Evolutionary conservation across 768 basidiomycete species (phyloP).

Genomic region (Mycena venus): DNA sequence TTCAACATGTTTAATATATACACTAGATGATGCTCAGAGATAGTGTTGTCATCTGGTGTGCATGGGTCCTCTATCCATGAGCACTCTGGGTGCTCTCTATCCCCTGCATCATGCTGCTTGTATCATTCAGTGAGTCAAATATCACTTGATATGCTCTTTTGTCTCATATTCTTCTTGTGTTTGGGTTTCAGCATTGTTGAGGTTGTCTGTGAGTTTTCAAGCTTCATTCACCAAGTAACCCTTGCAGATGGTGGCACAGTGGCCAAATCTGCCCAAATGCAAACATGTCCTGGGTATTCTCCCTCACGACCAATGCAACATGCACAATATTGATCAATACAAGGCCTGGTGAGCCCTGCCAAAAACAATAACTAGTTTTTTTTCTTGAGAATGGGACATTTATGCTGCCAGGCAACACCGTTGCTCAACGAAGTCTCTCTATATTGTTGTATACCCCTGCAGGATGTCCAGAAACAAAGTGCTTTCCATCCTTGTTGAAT

Average conservation of each 20-base stretch:
- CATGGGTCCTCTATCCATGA: conserved; percentile 11
- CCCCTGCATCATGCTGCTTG: conserved; percentile 8
- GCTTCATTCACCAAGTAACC: too few species aligned
- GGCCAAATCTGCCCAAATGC: background rate
- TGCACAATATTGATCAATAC: too few species aligned
- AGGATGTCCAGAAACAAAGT: conserved; percentile 11
- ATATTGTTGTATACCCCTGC: background rate
- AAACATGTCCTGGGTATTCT: conserved; percentile 29
- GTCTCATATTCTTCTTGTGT: background rate
- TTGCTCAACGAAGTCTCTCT: background rate
- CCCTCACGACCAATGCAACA: conserved; percentile 21
- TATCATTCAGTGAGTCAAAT: conserved; percentile 12
- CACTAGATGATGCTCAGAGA: conserved; percentile 20
- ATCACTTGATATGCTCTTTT: background rate
- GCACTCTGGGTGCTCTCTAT: background rate
- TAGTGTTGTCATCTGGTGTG: conserved; percentile 25
- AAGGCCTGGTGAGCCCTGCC: conserved; percentile 23
- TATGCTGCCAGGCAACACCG: conserved; percentile 14
- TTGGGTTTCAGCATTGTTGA: conserved; percentile 23
- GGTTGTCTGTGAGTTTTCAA: conserved; percentile 21
- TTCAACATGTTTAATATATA: background rate
- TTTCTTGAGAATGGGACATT: too few species aligned
- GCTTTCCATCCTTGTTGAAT: conserved; percentile 32
- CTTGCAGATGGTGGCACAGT: too few species aligned
- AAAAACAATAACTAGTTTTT: too few species aligned